phyloP scores from a whole-genome alignment of 2,329 filamentous ascomycete species.

The Fusarium verrucosum region DNA sequence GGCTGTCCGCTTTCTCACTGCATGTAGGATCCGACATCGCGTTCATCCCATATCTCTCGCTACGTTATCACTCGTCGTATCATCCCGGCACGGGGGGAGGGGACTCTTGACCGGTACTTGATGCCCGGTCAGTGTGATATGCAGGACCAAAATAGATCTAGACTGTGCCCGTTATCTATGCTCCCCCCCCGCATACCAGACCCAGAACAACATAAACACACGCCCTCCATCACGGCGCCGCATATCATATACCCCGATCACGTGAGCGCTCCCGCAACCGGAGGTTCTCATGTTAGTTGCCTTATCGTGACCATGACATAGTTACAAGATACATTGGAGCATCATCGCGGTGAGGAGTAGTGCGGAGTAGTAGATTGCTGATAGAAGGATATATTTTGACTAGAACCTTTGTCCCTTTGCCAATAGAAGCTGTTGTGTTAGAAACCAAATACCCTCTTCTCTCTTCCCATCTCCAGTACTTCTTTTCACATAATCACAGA shows the following conservation, averaged over 20 bases:
- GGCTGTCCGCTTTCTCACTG: background rate
- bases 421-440: constrained; percentile 28
- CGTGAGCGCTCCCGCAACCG: constrained; percentile 37
- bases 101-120: constrained; percentile 24
- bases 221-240: constrained; percentile 20
- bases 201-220: constrained; percentile 12
- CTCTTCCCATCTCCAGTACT: background rate
- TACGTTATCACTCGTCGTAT: constrained; percentile 25
- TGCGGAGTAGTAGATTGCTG: constrained; percentile 22
- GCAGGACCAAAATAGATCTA: constrained; percentile 15
- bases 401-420: constrained; percentile 12
- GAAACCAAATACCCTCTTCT: constrained; percentile 15
- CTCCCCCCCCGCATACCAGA: constrained; percentile 27
- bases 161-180: constrained; percentile 22
- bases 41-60: constrained; percentile 2
- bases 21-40: constrained; percentile 17
- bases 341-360: constrained; percentile 11
- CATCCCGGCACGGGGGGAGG: constrained; percentile 18
- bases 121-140: constrained; percentile 20
- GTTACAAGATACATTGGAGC: constrained; percentile 8
- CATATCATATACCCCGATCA: constrained; percentile 21
- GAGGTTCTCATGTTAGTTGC: constrained; percentile 32
- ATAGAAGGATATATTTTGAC: constrained; percentile 32
- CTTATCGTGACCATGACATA: constrained; percentile 36
- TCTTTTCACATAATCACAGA: background rate